Conservation (phyloP, 176 grass and related monocot species). For the Oryza nivara region DNA sequence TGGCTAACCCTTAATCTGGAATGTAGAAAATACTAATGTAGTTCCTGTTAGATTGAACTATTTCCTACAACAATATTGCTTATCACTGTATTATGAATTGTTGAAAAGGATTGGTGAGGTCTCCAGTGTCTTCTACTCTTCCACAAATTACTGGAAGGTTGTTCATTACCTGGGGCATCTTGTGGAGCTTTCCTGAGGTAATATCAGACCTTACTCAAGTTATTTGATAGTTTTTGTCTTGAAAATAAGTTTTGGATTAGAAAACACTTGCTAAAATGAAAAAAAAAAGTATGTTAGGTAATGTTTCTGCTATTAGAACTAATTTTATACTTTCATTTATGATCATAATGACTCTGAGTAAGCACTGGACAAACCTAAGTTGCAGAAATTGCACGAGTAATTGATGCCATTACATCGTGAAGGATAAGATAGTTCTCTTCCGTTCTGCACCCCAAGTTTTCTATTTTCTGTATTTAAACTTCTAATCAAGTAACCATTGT, state of each 20-base stretch:
- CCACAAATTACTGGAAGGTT: slow-evolving; percentile 15
- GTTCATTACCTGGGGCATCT: slow-evolving; percentile 27
- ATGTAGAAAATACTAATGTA: not conserved
- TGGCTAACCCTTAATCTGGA: not conserved
- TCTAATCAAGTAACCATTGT: not conserved
- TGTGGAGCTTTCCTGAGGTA: slow-evolving; percentile 44
- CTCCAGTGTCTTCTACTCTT: slow-evolving; percentile 26
- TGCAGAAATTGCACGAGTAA: not conserved
- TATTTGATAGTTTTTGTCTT: not conserved
- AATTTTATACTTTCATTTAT: not conserved
- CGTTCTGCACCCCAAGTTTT: not conserved
- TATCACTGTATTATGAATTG: not conserved
- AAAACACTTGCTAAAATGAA: not conserved
- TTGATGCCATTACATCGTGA: not conserved
- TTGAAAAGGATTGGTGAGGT: slow-evolving; percentile 33
- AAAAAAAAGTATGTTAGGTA: not conserved
- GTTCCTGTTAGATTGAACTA: not conserved
- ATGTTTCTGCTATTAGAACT: not conserved
- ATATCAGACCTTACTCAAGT: not conserved
- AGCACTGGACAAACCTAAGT: not conserved
- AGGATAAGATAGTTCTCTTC: not conserved
- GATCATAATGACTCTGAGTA: not conserved
- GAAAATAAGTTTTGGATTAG: not conserved
- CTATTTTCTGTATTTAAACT: not conserved
- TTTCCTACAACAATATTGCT: not conserved